Evolutionary conservation across 106 monocot species (phyloP).

Genomic region (Gastrodia elata): DNA sequence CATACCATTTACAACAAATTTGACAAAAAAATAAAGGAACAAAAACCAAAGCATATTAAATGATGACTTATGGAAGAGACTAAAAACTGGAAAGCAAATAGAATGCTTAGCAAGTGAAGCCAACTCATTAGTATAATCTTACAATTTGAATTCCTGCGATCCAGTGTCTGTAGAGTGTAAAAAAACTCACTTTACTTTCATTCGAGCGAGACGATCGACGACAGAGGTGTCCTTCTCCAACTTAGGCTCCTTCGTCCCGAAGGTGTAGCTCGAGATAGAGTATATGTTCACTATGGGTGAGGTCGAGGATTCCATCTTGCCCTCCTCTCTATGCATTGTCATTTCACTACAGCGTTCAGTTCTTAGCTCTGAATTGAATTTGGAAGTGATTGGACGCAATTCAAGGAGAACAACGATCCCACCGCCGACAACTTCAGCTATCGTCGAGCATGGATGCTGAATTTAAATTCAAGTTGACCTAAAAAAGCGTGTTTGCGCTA

Average conservation of each 20-base stretch:
- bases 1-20: not conserved
- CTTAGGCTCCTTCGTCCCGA: slow-evolving; percentile 93
- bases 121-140: not conserved
- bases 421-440: not conserved
- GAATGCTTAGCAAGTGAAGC: not conserved
- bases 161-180: not conserved
- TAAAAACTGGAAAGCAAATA: not conserved
- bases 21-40: not conserved
- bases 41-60: not conserved
- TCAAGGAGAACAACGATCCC: not conserved
- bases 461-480: too few relatives aligned
- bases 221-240: slow-evolving; percentile 99
- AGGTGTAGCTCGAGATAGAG: slow-evolving; percentile 83
- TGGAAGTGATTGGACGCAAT: not conserved
- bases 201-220: slow-evolving; percentile 92
- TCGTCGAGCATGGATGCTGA: not conserved
- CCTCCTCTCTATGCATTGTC: not conserved
- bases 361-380: not conserved
- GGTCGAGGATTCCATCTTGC: not conserved
- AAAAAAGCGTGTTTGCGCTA: too few relatives aligned
- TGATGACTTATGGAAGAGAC: not conserved
- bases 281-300: slow-evolving; percentile 63
- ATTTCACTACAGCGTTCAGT: not conserved
- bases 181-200: slow-evolving; percentile 76
- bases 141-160: not conserved